Evolutionary conservation across 2,329 filamentous ascomycete genomes (phyloP), one percentile per base, ranked within the genome.

Genomic region (Talaromyces sp.): DNA sequence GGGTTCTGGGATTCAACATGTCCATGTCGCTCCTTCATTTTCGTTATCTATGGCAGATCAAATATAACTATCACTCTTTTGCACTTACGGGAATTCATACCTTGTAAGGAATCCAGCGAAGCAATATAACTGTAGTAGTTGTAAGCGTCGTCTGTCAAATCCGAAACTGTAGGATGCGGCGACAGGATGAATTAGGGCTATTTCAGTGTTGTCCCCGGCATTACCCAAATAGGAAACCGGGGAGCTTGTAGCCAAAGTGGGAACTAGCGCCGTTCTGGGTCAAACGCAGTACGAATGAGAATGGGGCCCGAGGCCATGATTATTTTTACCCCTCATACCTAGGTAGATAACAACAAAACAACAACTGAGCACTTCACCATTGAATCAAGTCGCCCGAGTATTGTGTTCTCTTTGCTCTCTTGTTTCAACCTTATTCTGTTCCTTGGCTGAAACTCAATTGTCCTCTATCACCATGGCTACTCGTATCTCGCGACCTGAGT

Each of bases 401-500:
- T 48, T 21, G 21, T 3, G 2, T 13, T 7, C 10, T n/a, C n/a
- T n/a, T n/a, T n/a, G n/a, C 6, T 21, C 45, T 28, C 22, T 52
- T 6, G 19, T 21, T 40, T 28, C 36, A 8, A 50, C 6, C n/a
- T 10, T 41, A 33, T 21, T 13, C 25, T n/a, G 10, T 33, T 9
- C 13, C 25, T 45, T 11, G 5, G 10, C 17, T 15, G 19, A 28
- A 8, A 19, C 36, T 22, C 28, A 22, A 35, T 13, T 35, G 52
- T 5, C 35, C 51, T 28, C 25, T 9, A 35, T 45, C 67, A 70
- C 53, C 48, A 85, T 94, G 80, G 85, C 86, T 65, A 88, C 88
- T 53, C 92, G 87, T 51, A 85, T 92, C 60, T 81, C 88, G 48
- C 75, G 75, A 52, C 69, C 69, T 69, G 87, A 96, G 69, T 99